Conservation (phyloP, 495 filamentous ascomycete species). For the Aspergillus avenaceus region DNA sequence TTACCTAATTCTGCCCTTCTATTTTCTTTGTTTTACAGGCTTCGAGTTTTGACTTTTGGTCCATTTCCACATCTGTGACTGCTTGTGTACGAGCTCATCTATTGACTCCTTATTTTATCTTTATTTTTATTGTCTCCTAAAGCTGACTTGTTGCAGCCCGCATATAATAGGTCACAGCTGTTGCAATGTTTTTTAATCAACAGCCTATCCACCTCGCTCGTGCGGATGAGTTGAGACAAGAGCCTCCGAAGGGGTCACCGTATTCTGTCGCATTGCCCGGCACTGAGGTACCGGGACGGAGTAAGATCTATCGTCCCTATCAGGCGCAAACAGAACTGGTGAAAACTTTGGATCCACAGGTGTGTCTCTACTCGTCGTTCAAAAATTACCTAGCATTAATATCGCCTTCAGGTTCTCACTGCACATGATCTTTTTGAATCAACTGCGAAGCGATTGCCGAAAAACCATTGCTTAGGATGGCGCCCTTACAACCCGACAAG, state of each 20-base stretch:
- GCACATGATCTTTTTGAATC: constrained; percentile 80
- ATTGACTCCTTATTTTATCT: too few relatives aligned
- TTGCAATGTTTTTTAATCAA: constrained; percentile 39
- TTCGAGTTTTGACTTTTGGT: too few relatives aligned
- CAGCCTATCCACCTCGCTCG: constrained; percentile 36
- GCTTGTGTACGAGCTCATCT: too few relatives aligned
- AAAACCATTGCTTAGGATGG: constrained; percentile 68
- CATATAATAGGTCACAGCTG: neutral
- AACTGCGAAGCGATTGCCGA: constrained; percentile 56
- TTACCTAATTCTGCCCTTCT: too few relatives aligned
- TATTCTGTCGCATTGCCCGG: constrained; percentile 66
- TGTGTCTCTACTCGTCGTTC: constrained; percentile 25
- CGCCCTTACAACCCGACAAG: constrained; percentile 73
- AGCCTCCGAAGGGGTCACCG: constrained; percentile 41
- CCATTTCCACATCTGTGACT: too few relatives aligned
- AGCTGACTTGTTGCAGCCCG: too few relatives aligned
- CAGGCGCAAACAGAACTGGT: constrained; percentile 67
- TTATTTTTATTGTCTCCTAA: too few relatives aligned
- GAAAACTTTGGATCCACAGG: constrained; percentile 68
- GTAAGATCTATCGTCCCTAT: constrained; percentile 79
- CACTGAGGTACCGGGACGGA: constrained; percentile 67
- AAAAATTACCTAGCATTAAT: neutral
- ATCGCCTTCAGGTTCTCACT: constrained; percentile 50
- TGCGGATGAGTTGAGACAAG: constrained; percentile 37
- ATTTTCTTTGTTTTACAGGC: too few relatives aligned